A percentile compares a stretch with the other conserved stretches of the same genome.
Conservation (phyloP, 1,284 basidiomycete genomes). For the Macrocystidia cucumis region DNA sequence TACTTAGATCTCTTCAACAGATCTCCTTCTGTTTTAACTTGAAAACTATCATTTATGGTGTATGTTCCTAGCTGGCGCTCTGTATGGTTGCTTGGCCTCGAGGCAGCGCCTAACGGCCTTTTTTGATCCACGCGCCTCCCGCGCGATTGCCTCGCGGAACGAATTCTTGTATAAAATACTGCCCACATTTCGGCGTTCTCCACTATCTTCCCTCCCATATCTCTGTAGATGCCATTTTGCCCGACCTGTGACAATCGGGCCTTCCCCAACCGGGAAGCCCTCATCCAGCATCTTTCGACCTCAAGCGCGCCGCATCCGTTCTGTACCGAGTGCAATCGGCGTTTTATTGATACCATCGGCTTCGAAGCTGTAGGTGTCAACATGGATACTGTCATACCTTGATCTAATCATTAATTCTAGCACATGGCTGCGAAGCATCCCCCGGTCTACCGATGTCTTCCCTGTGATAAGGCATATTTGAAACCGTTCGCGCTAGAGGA, state of each 20-base stretch:
- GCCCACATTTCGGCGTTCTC: too few species aligned
- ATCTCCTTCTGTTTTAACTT: too few species aligned
- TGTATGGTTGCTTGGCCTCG: too few species aligned
- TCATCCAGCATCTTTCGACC: slow-evolving; percentile 25
- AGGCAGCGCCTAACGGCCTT: too few species aligned
- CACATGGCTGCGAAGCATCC: slow-evolving; percentile 28
- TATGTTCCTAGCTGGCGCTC: too few species aligned
- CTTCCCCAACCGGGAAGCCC: slow-evolving; percentile 24
- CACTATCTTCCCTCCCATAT: too few species aligned
- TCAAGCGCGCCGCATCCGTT: slow-evolving; percentile 23
- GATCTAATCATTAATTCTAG: slow-evolving; percentile 12
- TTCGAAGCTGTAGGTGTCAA: slow-evolving; percentile 22
- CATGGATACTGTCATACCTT: not conserved
- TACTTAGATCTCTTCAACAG: too few species aligned
- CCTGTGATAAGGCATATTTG: slow-evolving; percentile 23
- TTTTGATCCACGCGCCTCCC: too few species aligned
- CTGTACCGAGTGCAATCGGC: slow-evolving; percentile 22
- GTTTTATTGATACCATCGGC: slow-evolving; percentile 23
- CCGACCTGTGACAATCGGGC: slow-evolving; percentile 23
- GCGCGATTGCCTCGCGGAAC: too few species aligned
- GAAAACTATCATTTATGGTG: too few species aligned
- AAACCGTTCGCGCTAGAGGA: slow-evolving; percentile 29
- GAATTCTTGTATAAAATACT: too few species aligned
- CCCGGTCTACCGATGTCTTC: slow-evolving; percentile 22
- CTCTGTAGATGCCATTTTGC: slow-evolving; percentile 25